Base-by-base conservation (phyloP, 306 rosid species). In the Sphenostylis stenocarpa region DNA sequence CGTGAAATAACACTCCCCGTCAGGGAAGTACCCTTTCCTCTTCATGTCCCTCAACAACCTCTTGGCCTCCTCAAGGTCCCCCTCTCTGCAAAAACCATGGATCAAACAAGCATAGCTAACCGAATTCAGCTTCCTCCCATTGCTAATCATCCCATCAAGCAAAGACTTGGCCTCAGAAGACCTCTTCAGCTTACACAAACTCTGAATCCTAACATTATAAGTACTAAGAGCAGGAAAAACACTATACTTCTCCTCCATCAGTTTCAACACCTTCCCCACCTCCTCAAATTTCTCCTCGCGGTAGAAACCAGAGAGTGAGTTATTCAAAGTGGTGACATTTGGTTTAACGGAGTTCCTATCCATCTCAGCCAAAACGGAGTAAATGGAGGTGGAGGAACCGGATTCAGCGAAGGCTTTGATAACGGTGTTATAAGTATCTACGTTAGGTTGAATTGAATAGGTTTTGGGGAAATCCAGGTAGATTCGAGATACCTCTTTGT, bases 131-230 rank as follows among this genome's bases (percentile, higher is more conserved):
- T 87, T 92, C 60, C 72, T 86, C 13, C 92, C 86, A 24, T 82
- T 55, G 17, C 76, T 64, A 23, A 86, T 28, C 96, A 94, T 89
- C 65, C 87, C 95, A 14, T 85, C 85, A 2, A 90, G 39, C 87
- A 94, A 73, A 1, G 91, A 93, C 80, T 84, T 88, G 0, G 93
- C 98, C 79, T 94, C 96, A 7, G 31, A 5, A 3, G 95, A 81
- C 71, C 67, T 88, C 82, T 79, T 92, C 88, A 89, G 61, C 79
- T 89, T 94, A 47, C 98, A 94, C 81, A 94, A 73, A 70, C 97
- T 78, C 48, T 38, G 78, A 68, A 94, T 90, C 87, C 96, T 90
- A 76, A 84, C 81, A 58, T 94, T 94, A n/a, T 90, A 90, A 4
- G 83, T 86, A 70, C 85, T 61, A 28, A 86, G 47, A n/a, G 80